phyloP scores from a whole-genome alignment of 2,329 filamentous ascomycete species.

The Sporothrix phasma region DNA sequence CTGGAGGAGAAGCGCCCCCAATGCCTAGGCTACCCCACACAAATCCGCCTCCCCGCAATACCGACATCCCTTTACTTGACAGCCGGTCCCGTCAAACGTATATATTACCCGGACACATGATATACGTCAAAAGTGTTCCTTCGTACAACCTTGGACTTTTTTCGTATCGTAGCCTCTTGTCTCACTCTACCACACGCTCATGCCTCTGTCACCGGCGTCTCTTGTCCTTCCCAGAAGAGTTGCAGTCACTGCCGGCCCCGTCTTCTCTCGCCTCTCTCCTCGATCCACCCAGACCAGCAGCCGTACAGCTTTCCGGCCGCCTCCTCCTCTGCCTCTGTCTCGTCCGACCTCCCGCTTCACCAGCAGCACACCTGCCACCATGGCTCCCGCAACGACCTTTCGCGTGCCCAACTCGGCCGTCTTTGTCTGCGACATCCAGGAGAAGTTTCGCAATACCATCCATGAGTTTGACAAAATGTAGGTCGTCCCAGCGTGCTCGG shows the following conservation, averaged over 20 bases:
- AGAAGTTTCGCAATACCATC: constrained; percentile 79
- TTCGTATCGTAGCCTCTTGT: neutral
- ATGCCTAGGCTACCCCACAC: constrained; percentile 5
- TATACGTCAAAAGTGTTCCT: neutral
- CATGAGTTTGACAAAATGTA: constrained; percentile 77
- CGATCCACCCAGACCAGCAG: neutral
- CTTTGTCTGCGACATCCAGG: constrained; percentile 83
- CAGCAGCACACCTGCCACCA: neutral
- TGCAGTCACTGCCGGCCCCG: neutral
- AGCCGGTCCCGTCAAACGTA: neutral
- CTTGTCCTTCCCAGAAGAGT: neutral
- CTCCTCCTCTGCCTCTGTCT: neutral
- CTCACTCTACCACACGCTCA: neutral
- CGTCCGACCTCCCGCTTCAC: neutral
- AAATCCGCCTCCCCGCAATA: neutral
- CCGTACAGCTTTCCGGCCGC: neutral
- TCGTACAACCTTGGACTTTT: neutral
- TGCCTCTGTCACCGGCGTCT: neutral
- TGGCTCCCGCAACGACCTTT: constrained; percentile 3
- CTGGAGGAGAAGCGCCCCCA: neutral
- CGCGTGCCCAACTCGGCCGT: constrained; percentile 30
- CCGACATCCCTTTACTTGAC: neutral
- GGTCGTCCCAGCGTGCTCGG: constrained; percentile 18
- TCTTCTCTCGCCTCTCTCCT: neutral
- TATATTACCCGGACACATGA: constrained; percentile 2